A percentile compares a stretch with the other conserved stretches of the same genome.
Evolutionary conservation across 2,329 filamentous ascomycete genomes (phyloP).

Genomic region (Mariannaea elegans): DNA sequence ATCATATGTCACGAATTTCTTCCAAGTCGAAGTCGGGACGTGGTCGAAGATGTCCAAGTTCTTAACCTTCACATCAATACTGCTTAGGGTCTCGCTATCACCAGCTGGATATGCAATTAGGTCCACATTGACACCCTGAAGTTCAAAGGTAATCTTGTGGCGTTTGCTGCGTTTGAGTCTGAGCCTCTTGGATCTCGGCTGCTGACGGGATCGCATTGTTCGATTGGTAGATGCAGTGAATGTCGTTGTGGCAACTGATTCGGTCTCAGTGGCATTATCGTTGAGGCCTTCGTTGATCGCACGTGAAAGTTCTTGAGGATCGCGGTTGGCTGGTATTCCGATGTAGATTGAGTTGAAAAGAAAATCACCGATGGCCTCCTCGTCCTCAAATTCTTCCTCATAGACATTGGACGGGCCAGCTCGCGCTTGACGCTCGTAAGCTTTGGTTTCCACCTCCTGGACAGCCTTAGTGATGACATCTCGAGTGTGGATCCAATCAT

Average conservation of each 20-base stretch:
- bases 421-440: conserved; percentile 75
- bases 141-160: conserved; percentile 95
- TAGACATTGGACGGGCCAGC: conserved; percentile 64
- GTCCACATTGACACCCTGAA: conserved; percentile 85
- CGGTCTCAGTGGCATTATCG: conserved; percentile 86
- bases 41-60: conserved; percentile 94
- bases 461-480: conserved; percentile 89
- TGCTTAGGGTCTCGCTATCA: conserved; percentile 84
- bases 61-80: conserved; percentile 82
- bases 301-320: conserved; percentile 81
- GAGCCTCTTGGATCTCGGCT: conserved; percentile 66
- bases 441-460: conserved; percentile 84
- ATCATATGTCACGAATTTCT: conserved; percentile 96
- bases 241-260: conserved; percentile 83
- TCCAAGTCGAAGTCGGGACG: conserved; percentile 95
- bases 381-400: conserved; percentile 80
- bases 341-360: conserved; percentile 99
- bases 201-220: conserved; percentile 52
- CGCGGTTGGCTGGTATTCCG: conserved; percentile 84
- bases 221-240: conserved; percentile 66
- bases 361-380: conserved; percentile 91
- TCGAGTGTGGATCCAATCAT: conserved; percentile 91
- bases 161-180: conserved; percentile 84
- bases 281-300: conserved; percentile 91
- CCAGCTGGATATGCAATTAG: conserved; percentile 80